phyloP scores from a whole-genome alignment of 129 eudicot genomes.

The Smallanthus sonchifolius region DNA sequence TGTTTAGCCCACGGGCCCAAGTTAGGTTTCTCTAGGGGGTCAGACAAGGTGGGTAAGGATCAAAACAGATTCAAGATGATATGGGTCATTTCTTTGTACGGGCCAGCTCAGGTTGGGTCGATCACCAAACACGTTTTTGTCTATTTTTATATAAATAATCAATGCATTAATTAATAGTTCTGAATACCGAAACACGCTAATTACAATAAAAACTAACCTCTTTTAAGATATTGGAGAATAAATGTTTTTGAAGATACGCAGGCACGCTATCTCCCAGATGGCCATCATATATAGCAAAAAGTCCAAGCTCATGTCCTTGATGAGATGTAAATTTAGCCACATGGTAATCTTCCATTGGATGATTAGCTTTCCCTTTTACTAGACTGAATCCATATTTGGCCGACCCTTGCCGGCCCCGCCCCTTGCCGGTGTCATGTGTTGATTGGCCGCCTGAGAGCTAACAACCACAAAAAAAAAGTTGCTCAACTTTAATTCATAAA shows the following conservation, averaged over 20 bases:
- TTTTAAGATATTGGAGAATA: conserved; percentile 65
- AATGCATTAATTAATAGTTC: not conserved
- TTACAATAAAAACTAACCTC: conserved; percentile 41
- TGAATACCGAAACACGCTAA: not conserved
- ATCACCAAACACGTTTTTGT: not conserved
- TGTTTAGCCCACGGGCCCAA: too few species aligned
- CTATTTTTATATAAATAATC: not conserved
- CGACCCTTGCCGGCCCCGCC: conserved; percentile 59
- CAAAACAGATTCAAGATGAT: not conserved
- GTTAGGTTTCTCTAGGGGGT: too few species aligned
- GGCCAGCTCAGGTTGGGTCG: not conserved
- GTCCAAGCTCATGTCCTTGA: conserved; percentile 70
- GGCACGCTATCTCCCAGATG: conserved; percentile 82
- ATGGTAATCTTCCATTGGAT: conserved; percentile 94
- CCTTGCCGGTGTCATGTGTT: conserved; percentile 61
- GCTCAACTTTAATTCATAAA: not conserved
- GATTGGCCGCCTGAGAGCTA: conserved; percentile 55
- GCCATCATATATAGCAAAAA: conserved; percentile 83
- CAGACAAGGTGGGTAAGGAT: too few species aligned
- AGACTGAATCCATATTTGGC: conserved; percentile 67
- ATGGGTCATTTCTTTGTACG: not conserved
- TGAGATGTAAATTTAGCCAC: conserved; percentile 61
- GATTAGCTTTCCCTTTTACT: conserved; percentile 83
- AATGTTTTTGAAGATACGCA: conserved; percentile 70
- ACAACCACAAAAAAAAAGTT: not conserved